These are phyloP conservation scores for Leccinum disarticulatum DNA, from an alignment of 768 basidiomycete species.

Conservation along the genomic window DNA sequence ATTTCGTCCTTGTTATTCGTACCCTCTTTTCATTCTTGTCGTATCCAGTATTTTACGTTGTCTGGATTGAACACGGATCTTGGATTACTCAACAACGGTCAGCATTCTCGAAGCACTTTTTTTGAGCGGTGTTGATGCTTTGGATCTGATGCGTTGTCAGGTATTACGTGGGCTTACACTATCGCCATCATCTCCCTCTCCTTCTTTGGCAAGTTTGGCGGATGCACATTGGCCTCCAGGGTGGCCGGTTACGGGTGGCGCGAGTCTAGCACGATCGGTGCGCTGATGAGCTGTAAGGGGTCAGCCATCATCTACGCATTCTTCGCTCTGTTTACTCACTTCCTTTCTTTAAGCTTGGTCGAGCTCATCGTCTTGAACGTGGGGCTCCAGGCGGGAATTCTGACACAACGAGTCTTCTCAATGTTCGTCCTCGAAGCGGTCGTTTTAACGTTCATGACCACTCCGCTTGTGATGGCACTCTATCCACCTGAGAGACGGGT, in stretches of 20 bases:
- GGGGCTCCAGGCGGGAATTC: slow-evolving; percentile 77
- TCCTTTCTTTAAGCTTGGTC: slow-evolving; percentile 55
- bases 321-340: slow-evolving; percentile 1
- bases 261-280: slow-evolving; percentile 82
- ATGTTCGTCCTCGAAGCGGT: slow-evolving; percentile 93
- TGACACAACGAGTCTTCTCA: slow-evolving; percentile 77
- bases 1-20: background rate
- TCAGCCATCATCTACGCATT: slow-evolving; percentile 24
- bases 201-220: slow-evolving; percentile 87
- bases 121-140: background rate
- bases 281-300: slow-evolving; percentile 97
- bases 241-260: slow-evolving; percentile 73
- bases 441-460: slow-evolving; percentile 82
- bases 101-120: background rate
- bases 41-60: slow-evolving; percentile 81
- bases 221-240: slow-evolving; percentile 70
- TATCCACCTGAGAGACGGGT: slow-evolving; percentile 65
- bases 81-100: slow-evolving; percentile 76
- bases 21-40: background rate
- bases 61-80: slow-evolving; percentile 91
- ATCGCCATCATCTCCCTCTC: slow-evolving; percentile 77
- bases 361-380: slow-evolving; percentile 97
- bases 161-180: slow-evolving; percentile 86
- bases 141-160: slow-evolving; percentile 30
- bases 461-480: slow-evolving; percentile 63